phyloP scores from a whole-genome alignment of 495 filamentous ascomycete genomes.

The Annulohypoxylon maeteangense region DNA sequence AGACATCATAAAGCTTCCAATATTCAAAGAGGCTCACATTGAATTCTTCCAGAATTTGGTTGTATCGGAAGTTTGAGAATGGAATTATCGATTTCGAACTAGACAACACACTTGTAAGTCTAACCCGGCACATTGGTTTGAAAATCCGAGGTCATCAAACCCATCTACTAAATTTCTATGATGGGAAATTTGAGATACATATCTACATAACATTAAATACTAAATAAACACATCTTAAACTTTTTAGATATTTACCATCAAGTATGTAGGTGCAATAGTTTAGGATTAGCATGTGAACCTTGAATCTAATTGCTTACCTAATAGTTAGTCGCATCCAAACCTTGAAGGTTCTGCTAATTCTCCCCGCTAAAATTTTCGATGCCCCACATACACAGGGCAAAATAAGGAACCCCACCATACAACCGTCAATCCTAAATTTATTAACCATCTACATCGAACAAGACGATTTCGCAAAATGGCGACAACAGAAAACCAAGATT shows the following conservation, averaged over 20 bases:
- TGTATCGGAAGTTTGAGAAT: not conserved
- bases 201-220: not conserved
- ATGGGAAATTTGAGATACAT: not conserved
- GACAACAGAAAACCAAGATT: constrained; percentile 25
- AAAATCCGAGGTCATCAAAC: not conserved
- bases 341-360: constrained; percentile 36
- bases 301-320: not conserved
- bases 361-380: constrained; percentile 44
- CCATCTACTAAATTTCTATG: not conserved
- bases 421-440: constrained; percentile 10
- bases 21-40: not conserved
- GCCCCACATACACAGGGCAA: constrained; percentile 37
- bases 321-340: not conserved
- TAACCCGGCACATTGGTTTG: not conserved
- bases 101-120: not conserved
- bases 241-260: not conserved
- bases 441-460: not conserved
- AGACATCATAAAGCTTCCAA: not conserved
- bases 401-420: constrained; percentile 40
- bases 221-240: not conserved
- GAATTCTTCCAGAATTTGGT: not conserved
- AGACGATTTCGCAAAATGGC: constrained; percentile 26
- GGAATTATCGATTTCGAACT: not conserved
- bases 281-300: not conserved
- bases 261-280: not conserved